These are phyloP conservation scores for Nicotiana undulata DNA, from an alignment of 257 asterid species.

Conservation along the genomic window DNA sequence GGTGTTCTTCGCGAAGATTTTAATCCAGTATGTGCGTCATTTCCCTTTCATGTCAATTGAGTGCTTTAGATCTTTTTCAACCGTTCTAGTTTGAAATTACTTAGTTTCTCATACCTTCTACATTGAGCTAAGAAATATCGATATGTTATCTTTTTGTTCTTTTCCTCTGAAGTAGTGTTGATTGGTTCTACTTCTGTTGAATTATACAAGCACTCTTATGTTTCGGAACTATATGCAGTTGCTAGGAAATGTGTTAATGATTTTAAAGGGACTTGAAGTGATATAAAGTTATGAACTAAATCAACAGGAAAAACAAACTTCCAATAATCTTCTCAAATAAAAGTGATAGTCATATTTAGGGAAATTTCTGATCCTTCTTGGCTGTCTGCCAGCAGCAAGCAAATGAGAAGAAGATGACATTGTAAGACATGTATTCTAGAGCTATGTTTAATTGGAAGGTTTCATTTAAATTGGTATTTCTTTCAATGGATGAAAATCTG, in stretches of 20 bases:
- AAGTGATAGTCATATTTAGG: background rate
- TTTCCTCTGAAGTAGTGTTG: background rate
- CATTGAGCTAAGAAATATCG: background rate
- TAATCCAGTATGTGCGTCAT: constrained; percentile 59
- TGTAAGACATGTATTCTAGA: background rate
- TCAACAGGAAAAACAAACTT: background rate
- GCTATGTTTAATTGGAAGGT: background rate
- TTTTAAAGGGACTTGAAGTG: background rate
- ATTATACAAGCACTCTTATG: background rate
- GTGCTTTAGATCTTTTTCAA: background rate
- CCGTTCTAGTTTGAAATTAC: background rate
- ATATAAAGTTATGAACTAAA: background rate
- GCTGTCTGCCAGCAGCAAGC: background rate
- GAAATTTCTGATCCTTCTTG: background rate
- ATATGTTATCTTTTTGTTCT: background rate
- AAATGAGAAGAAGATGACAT: background rate
- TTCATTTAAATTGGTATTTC: background rate
- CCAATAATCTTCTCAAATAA: background rate
- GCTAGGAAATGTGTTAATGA: background rate
- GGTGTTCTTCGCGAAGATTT: constrained; percentile 79
- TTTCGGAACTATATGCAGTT: background rate
- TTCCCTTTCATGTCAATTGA: background rate
- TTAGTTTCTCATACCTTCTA: background rate
- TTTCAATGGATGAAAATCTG: background rate
- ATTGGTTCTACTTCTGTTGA: background rate